These are phyloP conservation scores for Urtica urens DNA, from an alignment of 306 rosid genomes.

Conservation along the genomic window DNA sequence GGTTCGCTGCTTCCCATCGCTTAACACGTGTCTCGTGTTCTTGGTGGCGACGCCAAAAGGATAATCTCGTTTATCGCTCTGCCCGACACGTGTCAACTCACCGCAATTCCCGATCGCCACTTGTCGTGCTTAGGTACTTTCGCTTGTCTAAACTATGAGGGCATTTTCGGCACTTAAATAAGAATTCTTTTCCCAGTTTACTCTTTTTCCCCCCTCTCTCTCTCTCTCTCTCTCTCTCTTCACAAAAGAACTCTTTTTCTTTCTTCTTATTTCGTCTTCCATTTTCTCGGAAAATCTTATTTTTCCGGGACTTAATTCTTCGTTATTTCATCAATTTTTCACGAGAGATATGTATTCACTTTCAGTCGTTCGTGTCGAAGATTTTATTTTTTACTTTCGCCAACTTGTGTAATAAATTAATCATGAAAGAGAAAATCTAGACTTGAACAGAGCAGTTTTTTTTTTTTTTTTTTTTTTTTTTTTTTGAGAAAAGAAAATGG, in stretches of 20 bases:
- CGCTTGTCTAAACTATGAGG: slow-evolving; percentile 26
- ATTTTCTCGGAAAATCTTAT: background rate
- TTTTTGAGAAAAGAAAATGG: slow-evolving; percentile 24
- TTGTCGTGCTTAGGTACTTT: slow-evolving; percentile 28
- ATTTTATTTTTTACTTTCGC: too few species aligned
- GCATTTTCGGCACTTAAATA: slow-evolving; percentile 25
- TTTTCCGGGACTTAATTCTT: slow-evolving; percentile 7
- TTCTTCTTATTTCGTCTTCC: background rate
- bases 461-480: background rate
- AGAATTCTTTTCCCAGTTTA: background rate
- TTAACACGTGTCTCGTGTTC: slow-evolving; percentile 41
- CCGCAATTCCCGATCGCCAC: slow-evolving; percentile 23
- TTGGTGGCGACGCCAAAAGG: slow-evolving; percentile 29
- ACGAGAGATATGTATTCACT: too few species aligned
- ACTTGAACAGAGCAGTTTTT: too few species aligned
- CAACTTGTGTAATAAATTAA: too few species aligned
- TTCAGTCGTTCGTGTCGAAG: too few species aligned
- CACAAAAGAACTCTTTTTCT: too few species aligned
- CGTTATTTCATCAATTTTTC: background rate
- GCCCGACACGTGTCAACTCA: slow-evolving; percentile 39
- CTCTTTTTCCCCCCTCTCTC: background rate
- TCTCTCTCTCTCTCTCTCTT: background rate
- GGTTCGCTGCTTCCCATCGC: too few species aligned
- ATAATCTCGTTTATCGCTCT: slow-evolving; percentile 23
- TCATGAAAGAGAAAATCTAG: too few species aligned